A percentile compares a stretch with the other conserved stretches of the same genome.
Evolutionary conservation across 345 rosid genomes (phyloP).

Genomic region (Excoecaria cochinchinensis): DNA sequence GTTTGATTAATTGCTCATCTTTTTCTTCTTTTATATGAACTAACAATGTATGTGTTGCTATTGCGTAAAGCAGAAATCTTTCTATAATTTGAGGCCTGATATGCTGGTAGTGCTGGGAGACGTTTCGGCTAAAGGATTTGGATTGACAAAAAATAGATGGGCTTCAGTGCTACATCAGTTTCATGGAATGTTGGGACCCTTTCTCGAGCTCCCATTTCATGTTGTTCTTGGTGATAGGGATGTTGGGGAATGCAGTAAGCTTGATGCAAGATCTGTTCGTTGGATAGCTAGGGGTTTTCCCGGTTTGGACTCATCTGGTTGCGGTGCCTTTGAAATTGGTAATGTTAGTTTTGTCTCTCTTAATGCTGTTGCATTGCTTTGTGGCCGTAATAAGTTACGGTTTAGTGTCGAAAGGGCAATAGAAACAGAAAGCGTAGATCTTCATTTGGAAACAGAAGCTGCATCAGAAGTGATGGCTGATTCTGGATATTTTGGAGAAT

Average conservation of each 20-base stretch:
- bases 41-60: too few species aligned
- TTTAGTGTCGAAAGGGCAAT: slow-evolving; percentile 53
- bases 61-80: slow-evolving; percentile 48
- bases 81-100: slow-evolving; percentile 53
- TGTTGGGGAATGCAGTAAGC: slow-evolving; percentile 49
- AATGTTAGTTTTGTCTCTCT: slow-evolving; percentile 61
- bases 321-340: slow-evolving; percentile 58
- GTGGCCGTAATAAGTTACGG: slow-evolving; percentile 41
- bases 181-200: slow-evolving; percentile 43
- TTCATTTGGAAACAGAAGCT: slow-evolving; percentile 27
- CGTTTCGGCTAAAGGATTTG: slow-evolving; percentile 49
- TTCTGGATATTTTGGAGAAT: slow-evolving; percentile 13
- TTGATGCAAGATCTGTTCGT: slow-evolving; percentile 37
- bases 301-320: slow-evolving; percentile 56
- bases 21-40: too few species aligned
- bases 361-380: slow-evolving; percentile 55
- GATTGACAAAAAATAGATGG: slow-evolving; percentile 44
- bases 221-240: slow-evolving; percentile 60
- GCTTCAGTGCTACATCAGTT: slow-evolving; percentile 46
- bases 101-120: slow-evolving; percentile 65
- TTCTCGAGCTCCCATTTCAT: slow-evolving; percentile 52
- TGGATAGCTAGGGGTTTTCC: slow-evolving; percentile 55
- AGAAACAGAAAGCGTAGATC: slow-evolving; percentile 49
- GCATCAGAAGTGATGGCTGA: slow-evolving; percentile 6
- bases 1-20: too few species aligned